Percentiles rank a stretch among this genome's conserved stretches.
Evolutionary conservation across 805 yeast species (phyloP).

Genomic region (Yarrowia sp.): DNA sequence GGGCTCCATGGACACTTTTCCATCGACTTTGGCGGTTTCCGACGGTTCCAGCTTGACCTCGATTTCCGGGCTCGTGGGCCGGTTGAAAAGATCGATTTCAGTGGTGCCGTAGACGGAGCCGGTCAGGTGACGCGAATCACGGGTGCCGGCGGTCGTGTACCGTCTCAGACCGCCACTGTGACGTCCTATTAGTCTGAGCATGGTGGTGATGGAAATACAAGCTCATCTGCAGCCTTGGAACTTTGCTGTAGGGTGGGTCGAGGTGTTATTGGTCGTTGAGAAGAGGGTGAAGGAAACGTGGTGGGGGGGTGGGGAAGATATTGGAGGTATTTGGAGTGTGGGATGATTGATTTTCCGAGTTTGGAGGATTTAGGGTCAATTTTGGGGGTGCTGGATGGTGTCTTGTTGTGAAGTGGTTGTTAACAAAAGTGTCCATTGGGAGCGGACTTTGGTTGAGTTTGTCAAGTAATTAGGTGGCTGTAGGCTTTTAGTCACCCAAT

Average conservation of each 20-base stretch:
- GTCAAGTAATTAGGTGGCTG: too few species aligned
- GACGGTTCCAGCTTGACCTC: constrained; percentile 16
- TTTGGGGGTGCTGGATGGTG: not conserved
- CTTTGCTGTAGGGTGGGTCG: not conserved
- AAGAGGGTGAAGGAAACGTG: not conserved
- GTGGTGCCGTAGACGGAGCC: constrained; percentile 23
- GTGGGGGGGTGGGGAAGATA: not conserved
- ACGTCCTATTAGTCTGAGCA: constrained; percentile 6
- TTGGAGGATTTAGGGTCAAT: not conserved
- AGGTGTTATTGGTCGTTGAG: not conserved
- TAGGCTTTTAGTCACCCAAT: too few species aligned
- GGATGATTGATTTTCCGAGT: not conserved
- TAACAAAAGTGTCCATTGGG: too few species aligned
- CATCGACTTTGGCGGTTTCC: constrained; percentile 18
- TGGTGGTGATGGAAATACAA: not conserved
- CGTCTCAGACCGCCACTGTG: constrained; percentile 18
- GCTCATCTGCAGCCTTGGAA: not conserved
- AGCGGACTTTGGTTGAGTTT: too few species aligned
- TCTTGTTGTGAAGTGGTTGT: too few species aligned
- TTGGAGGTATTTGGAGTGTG: not conserved
- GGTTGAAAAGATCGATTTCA: constrained; percentile 30
- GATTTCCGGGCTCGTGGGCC: not conserved
- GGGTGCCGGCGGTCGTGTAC: constrained; percentile 42
- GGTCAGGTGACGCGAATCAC: constrained; percentile 4
- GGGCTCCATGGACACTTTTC: constrained; percentile 30